Evolutionary conservation across 2,329 filamentous ascomycete species (phyloP).

Genomic region (Aspergillus persii): DNA sequence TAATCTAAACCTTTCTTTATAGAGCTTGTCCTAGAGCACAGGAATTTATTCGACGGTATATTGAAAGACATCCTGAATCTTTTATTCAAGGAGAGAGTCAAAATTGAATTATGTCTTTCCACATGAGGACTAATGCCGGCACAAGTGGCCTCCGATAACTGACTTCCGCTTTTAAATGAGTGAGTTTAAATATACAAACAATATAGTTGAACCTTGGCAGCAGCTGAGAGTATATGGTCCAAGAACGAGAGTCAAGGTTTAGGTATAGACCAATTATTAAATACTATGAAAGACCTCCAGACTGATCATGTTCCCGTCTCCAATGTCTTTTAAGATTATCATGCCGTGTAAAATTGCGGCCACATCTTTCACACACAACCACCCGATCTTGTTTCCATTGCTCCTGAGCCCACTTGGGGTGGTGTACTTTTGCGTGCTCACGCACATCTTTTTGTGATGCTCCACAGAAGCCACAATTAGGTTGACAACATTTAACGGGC

Average conservation of each 20-base stretch:
- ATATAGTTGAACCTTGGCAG: too few relatives aligned
- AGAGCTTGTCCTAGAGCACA: too few relatives aligned
- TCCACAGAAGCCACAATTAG: neutral
- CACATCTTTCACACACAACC: slow-evolving; percentile 6
- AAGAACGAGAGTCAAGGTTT: neutral
- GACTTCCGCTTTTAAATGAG: too few relatives aligned
- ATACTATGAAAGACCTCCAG: neutral
- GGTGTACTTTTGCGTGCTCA: slow-evolving; percentile 3
- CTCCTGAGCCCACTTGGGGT: slow-evolving; percentile 7
- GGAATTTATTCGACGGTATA: too few relatives aligned
- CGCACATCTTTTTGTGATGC: slow-evolving; percentile 8
- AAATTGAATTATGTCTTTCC: too few relatives aligned
- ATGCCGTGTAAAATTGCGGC: slow-evolving; percentile 4
- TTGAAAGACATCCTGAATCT: too few relatives aligned
- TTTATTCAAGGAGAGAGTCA: too few relatives aligned
- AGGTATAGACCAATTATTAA: neutral
- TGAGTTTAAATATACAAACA: too few relatives aligned
- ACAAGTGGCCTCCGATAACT: too few relatives aligned
- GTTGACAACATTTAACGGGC: slow-evolving; percentile 7
- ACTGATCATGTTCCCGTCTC: slow-evolving; percentile 2
- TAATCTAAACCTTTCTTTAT: too few relatives aligned
- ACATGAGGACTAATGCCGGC: too few relatives aligned
- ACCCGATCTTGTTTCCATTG: neutral
- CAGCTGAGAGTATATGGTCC: too few relatives aligned
- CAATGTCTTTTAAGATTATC: slow-evolving; percentile 9